Conservation (phyloP, 1,139 yeast genomes). For the Pichia norvegensis region DNA sequence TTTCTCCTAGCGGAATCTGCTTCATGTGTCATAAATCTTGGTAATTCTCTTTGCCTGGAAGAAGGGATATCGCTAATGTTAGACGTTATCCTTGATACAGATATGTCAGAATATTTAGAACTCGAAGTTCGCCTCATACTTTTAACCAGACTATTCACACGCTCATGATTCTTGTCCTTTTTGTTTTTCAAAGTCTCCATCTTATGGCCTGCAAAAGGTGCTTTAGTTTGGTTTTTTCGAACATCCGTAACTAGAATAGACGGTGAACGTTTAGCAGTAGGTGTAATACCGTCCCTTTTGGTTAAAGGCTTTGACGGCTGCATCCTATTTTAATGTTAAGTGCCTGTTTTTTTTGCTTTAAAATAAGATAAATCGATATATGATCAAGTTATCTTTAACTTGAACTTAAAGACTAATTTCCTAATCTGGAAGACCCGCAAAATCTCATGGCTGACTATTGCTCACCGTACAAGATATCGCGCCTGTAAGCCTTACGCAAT, state of each 20-base stretch:
- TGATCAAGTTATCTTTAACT: neutral
- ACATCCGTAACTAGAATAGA: constrained; percentile 89
- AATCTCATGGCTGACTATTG: too few relatives aligned
- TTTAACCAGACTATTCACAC: constrained; percentile 11
- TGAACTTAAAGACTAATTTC: neutral
- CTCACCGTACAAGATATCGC: too few relatives aligned
- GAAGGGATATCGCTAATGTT: constrained; percentile 84
- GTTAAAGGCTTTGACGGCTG: neutral
- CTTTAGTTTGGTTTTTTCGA: constrained; percentile 49
- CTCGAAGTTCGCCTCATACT: constrained; percentile 20
- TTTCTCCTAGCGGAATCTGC: constrained; percentile 15
- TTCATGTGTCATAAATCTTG: constrained; percentile 14
- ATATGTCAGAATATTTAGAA: constrained; percentile 55
- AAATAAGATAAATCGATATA: too few relatives aligned
- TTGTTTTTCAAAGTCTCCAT: constrained; percentile 21
- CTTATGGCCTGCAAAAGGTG: constrained; percentile 77
- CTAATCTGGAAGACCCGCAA: neutral
- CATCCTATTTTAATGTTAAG: neutral
- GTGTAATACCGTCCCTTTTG: neutral
- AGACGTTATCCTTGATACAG: constrained; percentile 62
- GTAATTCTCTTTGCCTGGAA: constrained; percentile 50
- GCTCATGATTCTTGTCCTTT: constrained; percentile 11
- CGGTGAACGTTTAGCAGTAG: constrained; percentile 85
- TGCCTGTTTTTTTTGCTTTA: neutral
- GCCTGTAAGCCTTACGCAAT: too few relatives aligned